These are phyloP conservation scores for Epichloe sylvatica DNA, from an alignment of 2,329 filamentous ascomycete genomes.

Conservation along the genomic window DNA sequence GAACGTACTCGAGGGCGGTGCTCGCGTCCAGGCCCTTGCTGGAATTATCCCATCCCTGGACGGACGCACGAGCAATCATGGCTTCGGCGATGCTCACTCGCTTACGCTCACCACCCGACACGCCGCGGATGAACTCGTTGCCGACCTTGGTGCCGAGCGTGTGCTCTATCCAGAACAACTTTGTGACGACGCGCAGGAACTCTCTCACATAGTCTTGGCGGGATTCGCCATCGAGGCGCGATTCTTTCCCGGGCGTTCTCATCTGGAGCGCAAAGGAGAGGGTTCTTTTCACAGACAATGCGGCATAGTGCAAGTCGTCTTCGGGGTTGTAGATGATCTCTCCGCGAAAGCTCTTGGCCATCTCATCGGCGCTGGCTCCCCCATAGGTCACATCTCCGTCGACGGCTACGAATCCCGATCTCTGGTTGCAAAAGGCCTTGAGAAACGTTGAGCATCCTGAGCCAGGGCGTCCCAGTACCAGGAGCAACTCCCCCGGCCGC, in stretches of 20 bases:
- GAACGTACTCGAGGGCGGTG: conserved; percentile 59
- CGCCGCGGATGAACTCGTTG: conserved; percentile 49
- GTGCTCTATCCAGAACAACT: conserved; percentile 58
- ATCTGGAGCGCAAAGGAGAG: conserved; percentile 53
- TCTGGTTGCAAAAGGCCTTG: conserved; percentile 58
- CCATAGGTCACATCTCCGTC: conserved; percentile 53
- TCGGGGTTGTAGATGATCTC: conserved; percentile 58
- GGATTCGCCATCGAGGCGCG: conserved; percentile 44
- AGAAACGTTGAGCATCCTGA: conserved; percentile 58
- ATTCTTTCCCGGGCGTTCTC: conserved; percentile 37
- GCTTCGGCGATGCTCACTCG: conserved; percentile 63
- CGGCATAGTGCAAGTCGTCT: conserved; percentile 54
- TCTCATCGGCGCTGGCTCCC: conserved; percentile 29
- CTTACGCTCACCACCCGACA: conserved; percentile 54
- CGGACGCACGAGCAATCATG: conserved; percentile 43
- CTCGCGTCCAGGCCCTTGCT: conserved; percentile 59
- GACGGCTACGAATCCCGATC: conserved; percentile 48
- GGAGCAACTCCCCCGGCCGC: conserved; percentile 57
- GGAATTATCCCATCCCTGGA: conserved; percentile 63
- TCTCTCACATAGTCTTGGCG: conserved; percentile 40
- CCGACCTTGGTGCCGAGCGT: conserved; percentile 56
- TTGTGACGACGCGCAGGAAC: conserved; percentile 47
- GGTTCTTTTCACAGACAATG: conserved; percentile 52
- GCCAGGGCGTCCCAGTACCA: conserved; percentile 54
- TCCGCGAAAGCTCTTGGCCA: conserved; percentile 40